Evolutionary conservation across 108 stramenopile genomes (phyloP).

Genomic region (Epipyxis sp.): DNA sequence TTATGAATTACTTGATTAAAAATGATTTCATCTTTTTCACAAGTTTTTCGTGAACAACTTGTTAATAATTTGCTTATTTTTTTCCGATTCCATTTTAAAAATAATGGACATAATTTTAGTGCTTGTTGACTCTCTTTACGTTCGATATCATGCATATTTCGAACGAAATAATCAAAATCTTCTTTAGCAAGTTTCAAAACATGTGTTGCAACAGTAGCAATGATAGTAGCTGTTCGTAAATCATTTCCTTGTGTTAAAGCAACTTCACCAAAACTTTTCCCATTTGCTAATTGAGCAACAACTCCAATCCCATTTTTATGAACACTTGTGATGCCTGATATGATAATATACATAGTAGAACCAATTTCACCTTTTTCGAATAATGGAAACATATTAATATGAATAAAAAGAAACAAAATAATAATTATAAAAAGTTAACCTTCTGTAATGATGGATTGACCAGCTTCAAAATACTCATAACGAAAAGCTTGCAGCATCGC

Average conservation of each 20-base stretch:
- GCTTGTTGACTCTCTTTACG: conserved; percentile 6
- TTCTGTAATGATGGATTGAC: conserved; percentile 11
- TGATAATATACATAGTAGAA: conserved; percentile 24
- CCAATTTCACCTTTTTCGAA: no score
- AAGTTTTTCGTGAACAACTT: no score
- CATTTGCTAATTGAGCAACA: conserved; percentile 13
- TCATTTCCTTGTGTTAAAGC: conserved; percentile 32
- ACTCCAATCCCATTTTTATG: conserved; percentile 15
- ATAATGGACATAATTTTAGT: background rate
- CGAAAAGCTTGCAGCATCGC: conserved; percentile 17
- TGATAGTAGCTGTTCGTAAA: conserved; percentile 21
- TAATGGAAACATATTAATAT: no score
- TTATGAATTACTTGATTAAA: no score
- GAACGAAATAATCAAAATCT: conserved; percentile 21
- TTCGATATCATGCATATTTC: conserved; percentile 10
- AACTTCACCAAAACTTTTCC: conserved; percentile 31
- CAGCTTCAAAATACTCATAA: background rate
- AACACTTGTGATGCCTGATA: conserved; percentile 4
- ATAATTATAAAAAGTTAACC: no score
- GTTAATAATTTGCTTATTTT: no score
- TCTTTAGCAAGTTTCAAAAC: conserved; percentile 1
- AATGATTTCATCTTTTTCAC: no score
- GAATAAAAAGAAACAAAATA: no score
- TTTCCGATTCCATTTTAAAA: no score
- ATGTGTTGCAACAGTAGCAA: background rate